phyloP scores from a whole-genome alignment of 2,329 filamentous ascomycete species.

The Mariannaea elegans region DNA sequence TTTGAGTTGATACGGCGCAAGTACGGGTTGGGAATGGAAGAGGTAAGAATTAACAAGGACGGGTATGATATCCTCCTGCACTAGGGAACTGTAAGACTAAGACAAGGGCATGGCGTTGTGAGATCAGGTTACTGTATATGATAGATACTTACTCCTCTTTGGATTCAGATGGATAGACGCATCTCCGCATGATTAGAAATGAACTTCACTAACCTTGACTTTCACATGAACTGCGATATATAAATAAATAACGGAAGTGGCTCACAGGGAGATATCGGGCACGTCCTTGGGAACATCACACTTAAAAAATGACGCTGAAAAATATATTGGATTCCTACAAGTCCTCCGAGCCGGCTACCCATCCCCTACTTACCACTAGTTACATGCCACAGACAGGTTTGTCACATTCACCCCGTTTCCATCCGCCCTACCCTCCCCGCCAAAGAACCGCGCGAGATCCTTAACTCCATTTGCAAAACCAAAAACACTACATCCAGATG shows the following conservation, averaged over 20 bases:
- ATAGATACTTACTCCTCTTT: constrained; percentile 18
- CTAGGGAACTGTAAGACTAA: constrained; percentile 19
- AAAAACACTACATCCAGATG: constrained; percentile 52
- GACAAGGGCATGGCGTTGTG: background rate
- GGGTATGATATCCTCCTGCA: constrained; percentile 75
- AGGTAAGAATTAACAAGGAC: constrained; percentile 71
- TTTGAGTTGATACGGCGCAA: constrained; percentile 80
- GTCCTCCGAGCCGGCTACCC: constrained; percentile 29
- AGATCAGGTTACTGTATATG: constrained; percentile 3
- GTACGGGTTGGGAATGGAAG: constrained; percentile 71
- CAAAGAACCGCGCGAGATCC: constrained; percentile 44
- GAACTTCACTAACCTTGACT: constrained; percentile 3
- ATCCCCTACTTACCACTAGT: constrained; percentile 25
- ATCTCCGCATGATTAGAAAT: constrained; percentile 20
- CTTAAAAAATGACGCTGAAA: constrained; percentile 33
- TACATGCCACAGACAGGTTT: constrained; percentile 36
- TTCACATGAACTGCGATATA: no score
- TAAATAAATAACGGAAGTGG: no score
- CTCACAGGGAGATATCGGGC: no score
- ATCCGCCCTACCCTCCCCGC: constrained; percentile 22
- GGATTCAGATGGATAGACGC: constrained; percentile 11
- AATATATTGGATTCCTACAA: constrained; percentile 41
- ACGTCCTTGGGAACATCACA: no score
- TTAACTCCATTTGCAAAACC: constrained; percentile 50
- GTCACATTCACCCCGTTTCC: constrained; percentile 18